These are phyloP conservation scores for Phytophthora agathidicida DNA, from an alignment of 352 stramenopile genomes.

Conservation along the genomic window DNA sequence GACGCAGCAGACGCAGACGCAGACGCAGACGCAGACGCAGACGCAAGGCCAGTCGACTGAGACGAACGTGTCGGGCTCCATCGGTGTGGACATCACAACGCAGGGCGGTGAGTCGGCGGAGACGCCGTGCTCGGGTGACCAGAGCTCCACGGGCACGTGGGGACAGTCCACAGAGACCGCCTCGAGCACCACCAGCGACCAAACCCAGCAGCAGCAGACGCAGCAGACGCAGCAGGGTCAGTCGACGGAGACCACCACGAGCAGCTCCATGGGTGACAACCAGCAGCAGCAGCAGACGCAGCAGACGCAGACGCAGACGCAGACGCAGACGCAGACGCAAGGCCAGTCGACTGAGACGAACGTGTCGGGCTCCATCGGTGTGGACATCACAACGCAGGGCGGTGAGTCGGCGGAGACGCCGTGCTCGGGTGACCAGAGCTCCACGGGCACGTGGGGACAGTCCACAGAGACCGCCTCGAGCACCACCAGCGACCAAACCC, in stretches of 20 bases:
- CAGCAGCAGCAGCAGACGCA: conserved; percentile 6
- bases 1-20: not conserved
- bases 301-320: not conserved
- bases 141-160: conserved; percentile 7
- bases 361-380: not conserved
- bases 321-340: not conserved
- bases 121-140: conserved; percentile 14
- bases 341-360: not conserved
- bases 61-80: conserved; percentile 4
- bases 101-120: conserved; percentile 10
- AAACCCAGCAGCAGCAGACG: not conserved
- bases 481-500: not conserved
- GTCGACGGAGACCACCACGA: not conserved
- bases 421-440: conserved; percentile 21
- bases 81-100: conserved; percentile 5
- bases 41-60: not conserved
- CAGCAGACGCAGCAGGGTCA: not conserved
- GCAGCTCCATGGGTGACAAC: not conserved
- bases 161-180: conserved; percentile 4
- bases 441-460: conserved; percentile 14
- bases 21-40: not conserved
- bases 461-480: conserved; percentile 14
- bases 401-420: conserved; percentile 18
- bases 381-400: conserved; percentile 2
- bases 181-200: not conserved